Percentiles rank a stretch among this genome's conserved stretches.
Evolutionary conservation across 495 filamentous ascomycete genomes (phyloP).

Genomic region (Hypoxylon lenormandii): DNA sequence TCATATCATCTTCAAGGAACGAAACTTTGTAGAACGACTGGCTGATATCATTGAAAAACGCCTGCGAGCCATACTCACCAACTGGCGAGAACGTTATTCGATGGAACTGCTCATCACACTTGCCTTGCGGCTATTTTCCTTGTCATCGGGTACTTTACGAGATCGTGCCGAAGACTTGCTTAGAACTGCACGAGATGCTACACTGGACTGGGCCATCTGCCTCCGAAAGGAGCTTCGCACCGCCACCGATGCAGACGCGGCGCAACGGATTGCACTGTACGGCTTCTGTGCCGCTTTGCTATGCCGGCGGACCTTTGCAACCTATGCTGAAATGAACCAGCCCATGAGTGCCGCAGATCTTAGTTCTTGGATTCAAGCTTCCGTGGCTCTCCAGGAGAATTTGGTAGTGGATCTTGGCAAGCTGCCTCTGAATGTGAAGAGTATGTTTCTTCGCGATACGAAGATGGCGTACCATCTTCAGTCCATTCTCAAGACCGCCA

Average conservation of each 20-base stretch:
- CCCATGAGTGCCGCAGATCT: conserved; percentile 38
- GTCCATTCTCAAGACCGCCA: conserved; percentile 46
- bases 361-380: conserved; percentile 50
- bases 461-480: conserved; percentile 59
- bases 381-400: conserved; percentile 59
- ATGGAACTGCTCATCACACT: conserved; percentile 65
- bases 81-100: conserved; percentile 65
- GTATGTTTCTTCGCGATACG: conserved; percentile 61
- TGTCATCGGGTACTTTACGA: conserved; percentile 5
- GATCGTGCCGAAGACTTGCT: conserved; percentile 30
- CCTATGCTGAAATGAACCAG: conserved; percentile 29
- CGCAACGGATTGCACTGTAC: conserved; percentile 54
- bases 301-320: conserved; percentile 62
- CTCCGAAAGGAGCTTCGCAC: conserved; percentile 61
- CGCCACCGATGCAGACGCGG: conserved; percentile 55
- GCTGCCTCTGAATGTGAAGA: conserved; percentile 47
- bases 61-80: conserved; percentile 56
- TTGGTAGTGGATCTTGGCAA: conserved; percentile 47
- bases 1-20: conserved; percentile 62
- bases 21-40: conserved; percentile 59
- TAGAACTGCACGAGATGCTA: conserved; percentile 33
- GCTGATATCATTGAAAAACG: conserved; percentile 57
- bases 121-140: conserved; percentile 48
- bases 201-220: conserved; percentile 57
- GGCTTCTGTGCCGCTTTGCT: conserved; percentile 64